Conservation (phyloP, 192 early-diverging fungal species). For the Entomortierella parvispora region DNA sequence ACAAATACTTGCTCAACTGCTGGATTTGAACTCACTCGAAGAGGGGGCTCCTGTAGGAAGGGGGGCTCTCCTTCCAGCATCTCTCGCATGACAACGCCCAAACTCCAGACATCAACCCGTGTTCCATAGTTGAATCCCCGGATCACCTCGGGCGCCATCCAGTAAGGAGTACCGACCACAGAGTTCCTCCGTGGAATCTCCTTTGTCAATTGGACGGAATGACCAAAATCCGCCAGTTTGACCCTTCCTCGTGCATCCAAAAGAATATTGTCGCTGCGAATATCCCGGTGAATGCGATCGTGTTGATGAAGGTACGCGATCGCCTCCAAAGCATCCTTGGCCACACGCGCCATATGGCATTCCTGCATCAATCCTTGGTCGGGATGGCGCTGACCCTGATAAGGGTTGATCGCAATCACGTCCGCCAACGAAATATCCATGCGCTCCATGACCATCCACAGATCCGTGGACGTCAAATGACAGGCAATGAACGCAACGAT, state of each 20-base stretch:
- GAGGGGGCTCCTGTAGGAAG: slow-evolving; percentile 86
- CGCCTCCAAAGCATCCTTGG: slow-evolving; percentile 83
- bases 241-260: slow-evolving; percentile 84
- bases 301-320: slow-evolving; percentile 80
- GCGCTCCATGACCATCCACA: slow-evolving; percentile 98
- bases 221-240: slow-evolving; percentile 97
- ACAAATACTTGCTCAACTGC: neutral
- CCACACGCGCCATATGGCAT: slow-evolving; percentile 91
- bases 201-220: slow-evolving; percentile 90
- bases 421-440: slow-evolving; percentile 99
- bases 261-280: slow-evolving; percentile 94
- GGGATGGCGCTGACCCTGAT: slow-evolving; percentile 34
- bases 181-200: slow-evolving; percentile 84
- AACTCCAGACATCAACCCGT: slow-evolving; percentile 95
- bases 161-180: slow-evolving; percentile 93
- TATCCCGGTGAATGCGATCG: slow-evolving; percentile 92
- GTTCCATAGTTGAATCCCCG: slow-evolving; percentile 89
- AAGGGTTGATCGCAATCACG: slow-evolving; percentile 88
- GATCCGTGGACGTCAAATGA: slow-evolving; percentile 81
- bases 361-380: slow-evolving; percentile 74
- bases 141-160: slow-evolving; percentile 99
- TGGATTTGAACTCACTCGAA: slow-evolving; percentile 49
- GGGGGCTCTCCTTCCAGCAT: slow-evolving; percentile 97
- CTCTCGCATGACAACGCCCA: slow-evolving; percentile 94
- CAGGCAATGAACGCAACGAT: slow-evolving; percentile 95